Evolutionary conservation across 176 grass and related monocot species (phyloP), one percentile per base, ranked within the genome.

Genomic region (Triticum timopheevii): DNA sequence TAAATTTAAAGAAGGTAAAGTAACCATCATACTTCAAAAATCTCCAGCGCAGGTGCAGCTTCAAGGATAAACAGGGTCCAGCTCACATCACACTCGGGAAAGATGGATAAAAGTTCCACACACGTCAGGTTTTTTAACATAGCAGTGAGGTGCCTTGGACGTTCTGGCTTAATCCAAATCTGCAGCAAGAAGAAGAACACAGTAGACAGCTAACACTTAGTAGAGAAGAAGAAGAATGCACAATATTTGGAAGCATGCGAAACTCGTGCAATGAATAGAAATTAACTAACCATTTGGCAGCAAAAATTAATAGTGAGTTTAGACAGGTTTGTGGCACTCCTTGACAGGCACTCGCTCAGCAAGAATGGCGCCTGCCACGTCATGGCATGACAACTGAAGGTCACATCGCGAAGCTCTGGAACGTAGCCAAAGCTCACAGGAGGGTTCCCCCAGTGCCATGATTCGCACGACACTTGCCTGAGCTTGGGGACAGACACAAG

Each of bases 51-150:
- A 24, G 83, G 40, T 64, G 83, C 59, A 6, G 72, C 82, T 84
- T 84, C 70, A 45, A 65, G 70, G 39, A 84, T 6, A 50, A 76
- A 84, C 19, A 76, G 3, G n/a, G 82, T 84, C 83, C 70, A 84
- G 8, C 35, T 76, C 3, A 84, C 39, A 19, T 76, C 39, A 65
- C 24, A 62, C n/a, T 39, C 54, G 36, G 6, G 24, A 11, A 77
- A 77, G 24, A 77, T 58, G 28, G 28, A 38, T 13, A 1, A 54
- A 50, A 76, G 73, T 3, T 1, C 0, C 12, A 47, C 11, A 47
- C 3, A 0, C 0, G 10, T 56, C 52, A 56, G 52, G 52, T 56
- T 56, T 12, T 16, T 56, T 16, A 56, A 56, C 6, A 56, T 56
- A 7, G 1, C 3, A 69, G 66, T 68, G 65, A 68, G 58, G 0